These are phyloP conservation scores for Blastobotrys attinorum DNA, from an alignment of 805 yeast genomes.

Conservation along the genomic window DNA sequence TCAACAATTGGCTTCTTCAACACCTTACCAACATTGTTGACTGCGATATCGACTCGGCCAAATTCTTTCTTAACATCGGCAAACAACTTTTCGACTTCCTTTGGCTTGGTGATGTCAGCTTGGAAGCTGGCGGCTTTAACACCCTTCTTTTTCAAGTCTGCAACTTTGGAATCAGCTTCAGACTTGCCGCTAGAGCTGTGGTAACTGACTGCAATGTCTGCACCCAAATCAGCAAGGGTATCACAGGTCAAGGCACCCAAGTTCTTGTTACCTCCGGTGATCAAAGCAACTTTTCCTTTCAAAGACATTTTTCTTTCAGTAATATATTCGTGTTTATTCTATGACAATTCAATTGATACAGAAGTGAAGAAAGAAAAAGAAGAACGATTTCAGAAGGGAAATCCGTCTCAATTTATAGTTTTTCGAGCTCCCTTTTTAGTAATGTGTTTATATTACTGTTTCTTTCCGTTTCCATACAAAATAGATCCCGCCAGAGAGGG, in stretches of 20 bases:
- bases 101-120: constrained; percentile 38
- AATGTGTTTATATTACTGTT: no score
- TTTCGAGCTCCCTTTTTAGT: no score
- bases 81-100: constrained; percentile 39
- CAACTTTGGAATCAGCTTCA: constrained; percentile 32
- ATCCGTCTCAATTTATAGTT: no score
- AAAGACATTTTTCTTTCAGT: constrained; percentile 6
- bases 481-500: no score
- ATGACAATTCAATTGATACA: no score
- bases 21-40: constrained; percentile 61
- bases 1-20: constrained; percentile 52
- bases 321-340: no score
- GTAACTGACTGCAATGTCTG: constrained; percentile 47
- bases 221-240: constrained; percentile 49
- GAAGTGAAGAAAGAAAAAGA: no score
- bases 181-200: constrained; percentile 38
- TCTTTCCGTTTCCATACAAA: no score
- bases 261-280: constrained; percentile 59
- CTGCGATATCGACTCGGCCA: constrained; percentile 53
- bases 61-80: constrained; percentile 36
- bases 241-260: constrained; percentile 46
- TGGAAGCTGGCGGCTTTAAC: constrained; percentile 38
- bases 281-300: constrained; percentile 42
- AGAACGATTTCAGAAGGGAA: no score
- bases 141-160: constrained; percentile 30